A percentile compares a stretch with the other conserved stretches of the same genome.
Conservation (phyloP, 1,284 basidiomycete species). For the Pseudozyma tsukubaensis region DNA sequence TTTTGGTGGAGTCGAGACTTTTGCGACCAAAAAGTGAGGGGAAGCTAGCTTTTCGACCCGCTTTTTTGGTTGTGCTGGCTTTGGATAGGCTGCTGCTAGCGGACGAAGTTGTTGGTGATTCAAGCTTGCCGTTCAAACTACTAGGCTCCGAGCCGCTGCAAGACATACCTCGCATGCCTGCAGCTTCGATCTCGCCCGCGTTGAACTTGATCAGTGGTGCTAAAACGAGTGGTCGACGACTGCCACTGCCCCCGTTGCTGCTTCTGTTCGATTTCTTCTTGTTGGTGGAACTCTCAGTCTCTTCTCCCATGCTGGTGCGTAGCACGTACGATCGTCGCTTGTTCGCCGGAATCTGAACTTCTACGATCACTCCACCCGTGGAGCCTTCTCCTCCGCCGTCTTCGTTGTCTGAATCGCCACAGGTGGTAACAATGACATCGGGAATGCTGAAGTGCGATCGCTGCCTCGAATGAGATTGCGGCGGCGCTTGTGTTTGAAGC, state of each 20-base stretch:
- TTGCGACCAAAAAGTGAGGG: conserved; percentile 46
- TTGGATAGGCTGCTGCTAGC: conserved; percentile 37
- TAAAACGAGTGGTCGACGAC: conserved; percentile 5
- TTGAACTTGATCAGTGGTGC: conserved; percentile 32
- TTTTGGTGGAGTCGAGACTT: conserved; percentile 14
- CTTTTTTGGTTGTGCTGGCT: conserved; percentile 1
- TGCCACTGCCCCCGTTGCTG: conserved; percentile 6
- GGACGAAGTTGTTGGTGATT: conserved; percentile 13
- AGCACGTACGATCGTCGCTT: conserved; percentile 47
- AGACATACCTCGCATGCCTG: conserved; percentile 6
- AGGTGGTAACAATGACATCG: conserved; percentile 57
- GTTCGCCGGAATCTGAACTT: conserved; percentile 43
- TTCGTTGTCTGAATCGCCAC: conserved; percentile 56
- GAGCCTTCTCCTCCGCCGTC: neutral
- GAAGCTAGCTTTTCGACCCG: conserved; percentile 35
- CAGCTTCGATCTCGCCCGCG: conserved; percentile 15
- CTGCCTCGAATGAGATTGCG: conserved; percentile 30
- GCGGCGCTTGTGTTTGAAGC: neutral
- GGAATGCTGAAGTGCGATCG: conserved; percentile 61
- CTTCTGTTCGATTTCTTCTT: conserved; percentile 15
- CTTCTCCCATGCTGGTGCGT: neutral
- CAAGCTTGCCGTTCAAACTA: conserved; percentile 4
- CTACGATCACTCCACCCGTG: conserved; percentile 14
- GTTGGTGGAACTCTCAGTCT: neutral
- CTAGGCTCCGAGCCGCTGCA: conserved; percentile 15